A percentile compares a stretch with the other conserved stretches of the same genome.
Conservation (phyloP, 371 early-diverging fungal species). For the Mucor indicus region DNA sequence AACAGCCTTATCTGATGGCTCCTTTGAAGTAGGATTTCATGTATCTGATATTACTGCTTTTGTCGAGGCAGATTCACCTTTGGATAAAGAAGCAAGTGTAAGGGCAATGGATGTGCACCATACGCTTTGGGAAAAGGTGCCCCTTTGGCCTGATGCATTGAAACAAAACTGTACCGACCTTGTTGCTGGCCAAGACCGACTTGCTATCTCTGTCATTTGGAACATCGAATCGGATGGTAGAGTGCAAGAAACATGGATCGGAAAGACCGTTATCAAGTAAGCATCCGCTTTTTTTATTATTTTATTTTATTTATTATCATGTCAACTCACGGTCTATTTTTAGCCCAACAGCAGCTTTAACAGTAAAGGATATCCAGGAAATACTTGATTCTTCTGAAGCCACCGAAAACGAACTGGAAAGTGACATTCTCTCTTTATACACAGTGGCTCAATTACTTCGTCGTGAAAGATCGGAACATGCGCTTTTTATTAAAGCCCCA, state of each 20-base stretch:
- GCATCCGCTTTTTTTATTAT: neutral
- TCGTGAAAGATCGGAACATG: constrained; percentile 16
- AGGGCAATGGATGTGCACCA: constrained; percentile 93
- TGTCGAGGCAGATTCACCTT: constrained; percentile 75
- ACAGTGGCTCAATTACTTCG: constrained; percentile 69
- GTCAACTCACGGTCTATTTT: neutral
- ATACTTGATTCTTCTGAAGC: neutral
- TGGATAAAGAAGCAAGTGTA: constrained; percentile 89
- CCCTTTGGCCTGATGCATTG: constrained; percentile 92
- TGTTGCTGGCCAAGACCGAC: constrained; percentile 35
- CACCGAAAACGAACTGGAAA: neutral
- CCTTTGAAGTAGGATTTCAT: constrained; percentile 83
- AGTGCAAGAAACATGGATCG: constrained; percentile 58
- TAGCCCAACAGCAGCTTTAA: constrained; percentile 61
- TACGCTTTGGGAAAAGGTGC: constrained; percentile 70
- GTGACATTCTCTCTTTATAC: constrained; percentile 3
- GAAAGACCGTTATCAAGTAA: constrained; percentile 79
- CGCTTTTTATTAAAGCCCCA: constrained; percentile 1
- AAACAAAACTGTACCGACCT: constrained; percentile 61
- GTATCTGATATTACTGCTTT: constrained; percentile 98
- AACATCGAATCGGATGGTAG: constrained; percentile 65
- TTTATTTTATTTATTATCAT: neutral
- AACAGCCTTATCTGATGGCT: neutral
- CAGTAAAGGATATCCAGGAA: constrained; percentile 62
- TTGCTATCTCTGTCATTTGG: constrained; percentile 90